Evolutionary conservation across 306 rosid species (phyloP), one percentile per base, ranked within the genome.

Genomic region (Coriaria nepalensis): DNA sequence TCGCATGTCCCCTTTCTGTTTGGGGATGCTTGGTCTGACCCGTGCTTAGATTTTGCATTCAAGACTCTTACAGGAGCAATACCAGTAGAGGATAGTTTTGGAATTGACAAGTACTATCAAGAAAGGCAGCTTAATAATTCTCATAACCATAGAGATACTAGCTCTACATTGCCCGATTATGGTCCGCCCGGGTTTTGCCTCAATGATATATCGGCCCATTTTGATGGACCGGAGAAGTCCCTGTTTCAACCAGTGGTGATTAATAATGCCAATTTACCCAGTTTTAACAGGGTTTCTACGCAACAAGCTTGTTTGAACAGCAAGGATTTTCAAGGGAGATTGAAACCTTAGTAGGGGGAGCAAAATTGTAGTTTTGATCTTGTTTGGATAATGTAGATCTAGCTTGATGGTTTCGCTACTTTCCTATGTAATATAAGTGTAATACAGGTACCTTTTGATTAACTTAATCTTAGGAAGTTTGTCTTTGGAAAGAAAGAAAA

Each of bases 1-100:
- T 55, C 79, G 40, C 79, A 53, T 34, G 39, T 71, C 20, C 56
- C 94, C 52, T 79, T 79, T 62, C 79, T 94, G 44, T 72, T 75
- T 46, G 75, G 61, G 58, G 79, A 84, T 78, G 64, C 86, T 41
- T 84, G 95, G 82, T 86, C 90, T 15, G 97, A 90, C 53, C 95
- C 97, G 13, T 62, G 78, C 60, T 65, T 84, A 63, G 97, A 84
- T 60, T 70, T 62, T 63, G 93, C 97, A 33, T 79, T 79, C 56
- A 77, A 85, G 61, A 75, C 82, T 63, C 97, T 90, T 57, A 84
- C 93, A 33, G 97, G 97, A 7, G 76, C 53, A 72, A 71, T 77
- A 68, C 92, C 97, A 5, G 66, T 77, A 6, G 87, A 75, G 53
- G 95, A 79, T 57, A 76, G 62, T 67, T 53, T 79, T 51, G 62